Conservation (phyloP, 176 grass and related monocot genomes). For the Pharus latifolius region DNA sequence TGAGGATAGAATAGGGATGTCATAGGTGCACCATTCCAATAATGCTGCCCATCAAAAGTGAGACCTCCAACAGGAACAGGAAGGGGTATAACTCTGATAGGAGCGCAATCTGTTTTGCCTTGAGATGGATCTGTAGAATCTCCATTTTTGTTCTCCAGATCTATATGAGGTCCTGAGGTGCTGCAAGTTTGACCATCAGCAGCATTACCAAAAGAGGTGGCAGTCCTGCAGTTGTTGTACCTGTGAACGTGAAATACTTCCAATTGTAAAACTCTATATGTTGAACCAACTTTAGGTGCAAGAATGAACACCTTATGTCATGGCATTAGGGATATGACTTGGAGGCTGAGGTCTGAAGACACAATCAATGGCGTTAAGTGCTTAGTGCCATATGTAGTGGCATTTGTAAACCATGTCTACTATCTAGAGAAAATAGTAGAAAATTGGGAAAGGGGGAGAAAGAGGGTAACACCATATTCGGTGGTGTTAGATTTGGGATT, state of each 20-base stretch:
- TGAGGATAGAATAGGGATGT: slow-evolving; percentile 37
- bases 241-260: slow-evolving; percentile 24
- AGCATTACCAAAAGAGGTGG: slow-evolving; percentile 8
- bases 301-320: too few species aligned
- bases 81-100: slow-evolving; percentile 60
- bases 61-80: slow-evolving; percentile 55
- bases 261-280: not conserved
- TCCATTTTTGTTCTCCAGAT: slow-evolving; percentile 31
- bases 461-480: too few species aligned
- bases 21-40: slow-evolving; percentile 23
- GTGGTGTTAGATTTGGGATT: too few species aligned
- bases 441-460: too few species aligned
- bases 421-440: too few species aligned
- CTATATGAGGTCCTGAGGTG: slow-evolving; percentile 23
- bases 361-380: too few species aligned
- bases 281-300: too few species aligned
- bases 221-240: slow-evolving; percentile 66
- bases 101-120: slow-evolving; percentile 33
- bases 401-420: too few species aligned
- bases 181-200: slow-evolving; percentile 26
- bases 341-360: too few species aligned
- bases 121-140: slow-evolving; percentile 12
- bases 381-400: too few species aligned
- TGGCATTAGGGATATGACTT: too few species aligned
- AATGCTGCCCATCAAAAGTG: slow-evolving; percentile 44